Evolutionary conservation across 768 basidiomycete genomes (phyloP).

Genomic region (Sporobolomyces roseus): DNA sequence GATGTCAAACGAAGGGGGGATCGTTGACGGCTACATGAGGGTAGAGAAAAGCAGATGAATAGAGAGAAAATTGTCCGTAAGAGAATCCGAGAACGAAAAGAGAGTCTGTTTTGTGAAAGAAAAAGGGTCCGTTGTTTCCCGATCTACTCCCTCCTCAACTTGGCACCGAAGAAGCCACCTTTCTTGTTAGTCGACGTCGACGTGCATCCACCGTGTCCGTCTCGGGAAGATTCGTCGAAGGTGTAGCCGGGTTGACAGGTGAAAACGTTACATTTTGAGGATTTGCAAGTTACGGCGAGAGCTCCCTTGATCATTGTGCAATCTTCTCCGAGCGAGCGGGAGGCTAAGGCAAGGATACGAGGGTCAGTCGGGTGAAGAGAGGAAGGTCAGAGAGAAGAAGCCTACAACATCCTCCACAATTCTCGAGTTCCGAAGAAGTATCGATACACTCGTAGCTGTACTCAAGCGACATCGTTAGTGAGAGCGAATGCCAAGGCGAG

Average conservation of each 20-base stretch:
- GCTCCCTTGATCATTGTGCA: conserved; percentile 55
- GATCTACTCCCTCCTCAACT: neutral
- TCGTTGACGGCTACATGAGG: neutral
- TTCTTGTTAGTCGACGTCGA: neutral
- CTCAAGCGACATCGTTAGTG: neutral
- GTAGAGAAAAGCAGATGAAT: neutral
- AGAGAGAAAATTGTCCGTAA: neutral
- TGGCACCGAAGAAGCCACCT: neutral
- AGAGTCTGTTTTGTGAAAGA: neutral
- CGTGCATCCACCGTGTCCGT: conserved; percentile 3
- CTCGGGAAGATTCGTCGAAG: conserved; percentile 11
- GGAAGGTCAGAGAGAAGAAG: conserved; percentile 37
- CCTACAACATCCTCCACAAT: conserved; percentile 38
- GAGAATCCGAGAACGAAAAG: neutral
- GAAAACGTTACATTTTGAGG: conserved; percentile 52
- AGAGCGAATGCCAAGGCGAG: neutral
- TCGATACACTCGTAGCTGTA: conserved; percentile 28
- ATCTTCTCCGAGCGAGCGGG: conserved; percentile 51
- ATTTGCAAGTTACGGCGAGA: conserved; percentile 50
- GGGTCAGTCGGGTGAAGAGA: neutral
- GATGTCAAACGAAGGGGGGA: too few species aligned
- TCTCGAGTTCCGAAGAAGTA: conserved; percentile 24
- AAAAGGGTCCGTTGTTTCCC: neutral
- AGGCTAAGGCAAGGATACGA: conserved; percentile 11
- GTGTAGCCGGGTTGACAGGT: conserved; percentile 43